Evolutionary conservation across 1,139 yeast species (phyloP).

Genomic region (Kluyveromyces sp.): DNA sequence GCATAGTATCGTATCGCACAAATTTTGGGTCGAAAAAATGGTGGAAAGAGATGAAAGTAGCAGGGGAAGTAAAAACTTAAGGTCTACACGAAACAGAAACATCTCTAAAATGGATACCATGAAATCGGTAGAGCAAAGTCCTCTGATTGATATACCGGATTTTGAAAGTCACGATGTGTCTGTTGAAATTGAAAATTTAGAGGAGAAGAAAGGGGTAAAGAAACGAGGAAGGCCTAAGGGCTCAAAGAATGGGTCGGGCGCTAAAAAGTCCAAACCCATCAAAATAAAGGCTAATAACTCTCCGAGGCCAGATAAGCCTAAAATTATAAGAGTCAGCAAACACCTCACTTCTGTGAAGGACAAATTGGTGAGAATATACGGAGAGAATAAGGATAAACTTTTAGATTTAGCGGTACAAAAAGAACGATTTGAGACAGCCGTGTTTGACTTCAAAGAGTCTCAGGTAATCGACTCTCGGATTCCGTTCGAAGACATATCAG

Average conservation of each 20-base stretch:
- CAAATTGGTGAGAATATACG: slow-evolving; percentile 34
- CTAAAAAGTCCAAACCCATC: background rate
- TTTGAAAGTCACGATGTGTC: background rate
- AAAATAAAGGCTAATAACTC: slow-evolving; percentile 7
- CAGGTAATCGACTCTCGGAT: slow-evolving; percentile 16
- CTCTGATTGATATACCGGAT: background rate
- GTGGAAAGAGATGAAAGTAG: background rate
- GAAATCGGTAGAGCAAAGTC: background rate
- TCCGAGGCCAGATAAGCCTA: slow-evolving; percentile 18
- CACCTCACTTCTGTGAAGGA: slow-evolving; percentile 35
- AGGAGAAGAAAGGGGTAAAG: background rate
- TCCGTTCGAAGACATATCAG: slow-evolving; percentile 14
- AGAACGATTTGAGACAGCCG: slow-evolving; percentile 33
- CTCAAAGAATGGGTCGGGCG: slow-evolving; percentile 1
- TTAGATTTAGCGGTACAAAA: slow-evolving; percentile 32
- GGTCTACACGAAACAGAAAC: background rate
- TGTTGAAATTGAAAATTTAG: background rate
- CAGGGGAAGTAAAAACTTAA: background rate
- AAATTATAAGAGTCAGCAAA: slow-evolving; percentile 26
- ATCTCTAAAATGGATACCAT: background rate
- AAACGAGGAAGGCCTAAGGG: slow-evolving; percentile 8
- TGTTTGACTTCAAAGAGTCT: slow-evolving; percentile 29
- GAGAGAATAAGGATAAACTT: slow-evolving; percentile 32
- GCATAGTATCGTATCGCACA: background rate
- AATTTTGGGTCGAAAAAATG: background rate